A percentile compares a stretch with the other conserved stretches of the same genome.
Conservation (phyloP, 805 yeast species). For the Yamadazyma philogaea region DNA sequence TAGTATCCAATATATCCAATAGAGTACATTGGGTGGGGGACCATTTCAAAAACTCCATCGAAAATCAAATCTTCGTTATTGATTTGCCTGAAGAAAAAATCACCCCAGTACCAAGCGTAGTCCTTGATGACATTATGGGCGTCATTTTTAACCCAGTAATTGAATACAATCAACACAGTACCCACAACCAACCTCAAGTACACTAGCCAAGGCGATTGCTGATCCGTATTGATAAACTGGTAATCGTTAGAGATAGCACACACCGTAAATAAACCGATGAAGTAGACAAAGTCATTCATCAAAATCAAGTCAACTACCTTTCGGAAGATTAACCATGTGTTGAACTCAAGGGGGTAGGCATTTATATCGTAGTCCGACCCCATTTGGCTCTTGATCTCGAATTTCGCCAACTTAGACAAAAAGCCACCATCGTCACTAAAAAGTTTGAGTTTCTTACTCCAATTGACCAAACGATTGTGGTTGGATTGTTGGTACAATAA, state of each 20-base stretch:
- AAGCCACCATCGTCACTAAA: conserved; percentile 26
- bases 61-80: conserved; percentile 65
- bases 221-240: conserved; percentile 30
- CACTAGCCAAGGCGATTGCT: conserved; percentile 44
- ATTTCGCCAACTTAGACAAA: conserved; percentile 36
- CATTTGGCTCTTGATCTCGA: conserved; percentile 39
- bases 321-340: conserved; percentile 78
- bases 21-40: conserved; percentile 92
- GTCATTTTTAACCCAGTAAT: conserved; percentile 80
- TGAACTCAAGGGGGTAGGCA: conserved; percentile 64
- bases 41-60: conserved; percentile 86
- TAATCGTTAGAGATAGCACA: conserved; percentile 37
- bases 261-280: conserved; percentile 60
- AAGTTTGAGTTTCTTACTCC: conserved; percentile 40
- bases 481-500: conserved; percentile 66
- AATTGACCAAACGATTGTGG: conserved; percentile 48
- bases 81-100: conserved; percentile 74
- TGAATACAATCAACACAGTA: conserved; percentile 59
- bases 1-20: conserved; percentile 86
- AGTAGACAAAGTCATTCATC: conserved; percentile 81
- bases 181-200: conserved; percentile 58
- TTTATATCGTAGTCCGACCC: conserved; percentile 29
- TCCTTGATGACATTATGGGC: conserved; percentile 88
- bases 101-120: conserved; percentile 96
- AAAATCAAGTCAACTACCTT: conserved; percentile 76